phyloP scores from a whole-genome alignment of 495 filamentous ascomycete species.

The Aspergillus bertholletiae region DNA sequence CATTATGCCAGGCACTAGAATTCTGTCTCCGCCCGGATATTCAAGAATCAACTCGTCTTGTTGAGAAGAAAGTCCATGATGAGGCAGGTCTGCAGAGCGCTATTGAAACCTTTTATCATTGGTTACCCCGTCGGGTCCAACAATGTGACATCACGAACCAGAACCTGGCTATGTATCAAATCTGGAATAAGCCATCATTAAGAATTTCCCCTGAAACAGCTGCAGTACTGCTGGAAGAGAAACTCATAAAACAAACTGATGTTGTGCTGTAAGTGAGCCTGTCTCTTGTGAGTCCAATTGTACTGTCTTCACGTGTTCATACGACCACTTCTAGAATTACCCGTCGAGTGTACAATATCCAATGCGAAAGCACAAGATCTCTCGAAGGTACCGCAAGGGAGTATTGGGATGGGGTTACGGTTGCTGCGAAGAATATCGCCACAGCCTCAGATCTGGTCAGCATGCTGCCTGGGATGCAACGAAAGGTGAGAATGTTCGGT shows the following conservation, averaged over 20 bases:
- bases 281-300: too few relatives aligned
- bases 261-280: not conserved
- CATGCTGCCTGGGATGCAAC: not conserved
- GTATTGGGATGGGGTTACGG: not conserved
- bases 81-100: not conserved
- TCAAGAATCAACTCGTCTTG: not conserved
- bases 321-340: not conserved
- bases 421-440: not conserved
- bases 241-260: not conserved
- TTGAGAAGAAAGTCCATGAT: not conserved
- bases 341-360: not conserved
- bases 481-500: too few relatives aligned
- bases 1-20: not conserved
- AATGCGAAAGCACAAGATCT: not conserved
- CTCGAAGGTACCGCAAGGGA: not conserved
- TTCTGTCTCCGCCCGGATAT: not conserved
- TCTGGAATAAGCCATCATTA: not conserved
- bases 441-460: not conserved
- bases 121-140: not conserved
- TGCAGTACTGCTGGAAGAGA: not conserved
- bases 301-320: not conserved
- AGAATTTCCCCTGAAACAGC: not conserved
- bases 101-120: not conserved
- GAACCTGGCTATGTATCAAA: not conserved
- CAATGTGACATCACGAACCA: not conserved